Base-by-base conservation (phyloP, 352 stramenopile genomes). In the Globisporangium carolinianum region DNA sequence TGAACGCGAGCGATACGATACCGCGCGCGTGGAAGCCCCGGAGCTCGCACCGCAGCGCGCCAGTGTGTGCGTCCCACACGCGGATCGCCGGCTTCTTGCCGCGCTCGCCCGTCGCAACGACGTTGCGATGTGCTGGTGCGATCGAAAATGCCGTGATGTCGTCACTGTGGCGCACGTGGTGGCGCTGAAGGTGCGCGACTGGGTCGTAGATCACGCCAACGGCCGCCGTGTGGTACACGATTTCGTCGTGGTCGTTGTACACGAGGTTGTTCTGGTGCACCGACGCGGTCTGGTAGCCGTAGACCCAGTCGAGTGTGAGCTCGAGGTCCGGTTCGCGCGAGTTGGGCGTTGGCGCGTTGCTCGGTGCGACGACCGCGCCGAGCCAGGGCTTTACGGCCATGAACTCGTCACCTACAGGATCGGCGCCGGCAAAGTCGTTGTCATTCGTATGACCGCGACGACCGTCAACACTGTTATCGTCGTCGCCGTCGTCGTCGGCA, bases 321-420 rank as follows among this genome's bases (percentile, higher is more conserved):
- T 64, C 71, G 1, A 92, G 32, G 24, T 91, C 76, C 0, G 83
- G 82, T 18, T 82, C 76, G 36, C 76, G 71, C 2, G 75, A 64
- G 60, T 91, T 93, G 9, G 78, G 68, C 3, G 66, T 74, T 15
- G 76, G 64, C n/a, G 73, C 74, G 43, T 91, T 91, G 47, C 72
- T 91, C 3, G 88, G 88, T 0, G 79, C 63, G 42, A 86, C 69
- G 18, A 96, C 95, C 6, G 83, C 80, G 24, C 86, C 88, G 14
- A 96, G 48, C 83, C 87, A 97, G 14, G 87, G 88, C 57, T 96
- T 96, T 0, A 96, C 81, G 0, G 88, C 88, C 85, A 96, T 89
- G 53, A 97, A 97, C 47, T 96, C 83, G 42, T 96, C 87, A 3
- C 87, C 87, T 11, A 53, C 63, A 35, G 59, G 35, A 11, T 81